Evolutionary conservation across 495 filamentous ascomycete genomes (phyloP), one percentile per base, ranked within the genome.

Genomic region (Aspergillus mulundensis): DNA sequence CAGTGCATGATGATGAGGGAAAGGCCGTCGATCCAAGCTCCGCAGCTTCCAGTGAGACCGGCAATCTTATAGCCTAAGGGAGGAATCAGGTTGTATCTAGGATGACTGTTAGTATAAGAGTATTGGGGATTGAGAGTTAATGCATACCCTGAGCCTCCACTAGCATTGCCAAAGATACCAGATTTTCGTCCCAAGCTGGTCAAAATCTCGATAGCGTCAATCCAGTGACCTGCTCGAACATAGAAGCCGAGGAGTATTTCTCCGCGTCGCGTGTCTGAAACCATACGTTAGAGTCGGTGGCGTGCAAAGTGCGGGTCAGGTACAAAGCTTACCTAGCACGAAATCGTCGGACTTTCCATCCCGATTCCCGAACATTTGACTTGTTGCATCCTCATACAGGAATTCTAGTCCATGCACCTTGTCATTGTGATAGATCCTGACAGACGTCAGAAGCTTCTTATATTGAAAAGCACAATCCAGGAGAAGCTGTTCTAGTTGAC

Each of bases 321-420:
- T 24, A 16, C 11, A 5, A 53, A 28, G 71, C 84, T 53, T 74
- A 89, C 87, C 86, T 56, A 96, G 76, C 11, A 85, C 76, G 70
- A 94, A 96, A 30, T 84, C 82, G 62, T 88, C 86, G 38, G 77
- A 72, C 59, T 87, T 87, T 1, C 88, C 90, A 7, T 87, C 90
- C 57, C 81, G 78, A 59, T 90, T 91, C 20, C 94, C 94, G 75
- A 98, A 96, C 14, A 98, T 72, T 68, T 98, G 93, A 54, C 80
- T 88, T 2, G 87, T 88, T 23, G 78, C 78, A 69, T 97, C 92
- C 57, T 97, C 94, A 64, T 96, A 98, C 56, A 87, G 80, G 66
- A 98, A 97, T 65, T 97, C 94, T 11, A 98, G 60, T 0, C 94
- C 94, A 66, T 95, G 89, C 46, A 97, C 58, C 7, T 88, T 86